Conservation (phyloP, 768 basidiomycete genomes). For the Obba rivulosa region DNA sequence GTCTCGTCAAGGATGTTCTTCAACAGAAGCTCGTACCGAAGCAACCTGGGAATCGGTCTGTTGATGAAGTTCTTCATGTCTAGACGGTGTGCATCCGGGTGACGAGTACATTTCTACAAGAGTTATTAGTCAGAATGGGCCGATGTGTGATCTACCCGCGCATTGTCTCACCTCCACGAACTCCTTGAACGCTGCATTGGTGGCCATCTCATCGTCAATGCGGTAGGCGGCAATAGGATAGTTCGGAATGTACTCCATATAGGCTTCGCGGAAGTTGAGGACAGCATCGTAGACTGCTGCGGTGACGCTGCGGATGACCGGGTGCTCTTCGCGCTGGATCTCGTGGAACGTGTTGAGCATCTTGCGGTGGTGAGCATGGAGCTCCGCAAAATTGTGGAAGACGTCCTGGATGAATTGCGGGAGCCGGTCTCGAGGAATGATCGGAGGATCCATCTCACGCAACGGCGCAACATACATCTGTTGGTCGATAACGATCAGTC, state of each 20-base stretch:
- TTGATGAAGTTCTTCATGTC: slow-evolving; percentile 94
- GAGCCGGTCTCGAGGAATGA: slow-evolving; percentile 66
- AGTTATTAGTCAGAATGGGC: not conserved
- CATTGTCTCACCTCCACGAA: slow-evolving; percentile 68
- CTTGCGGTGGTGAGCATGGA: slow-evolving; percentile 68
- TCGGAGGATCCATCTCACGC: slow-evolving; percentile 65
- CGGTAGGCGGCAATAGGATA: slow-evolving; percentile 88
- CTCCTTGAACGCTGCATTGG: slow-evolving; percentile 71
- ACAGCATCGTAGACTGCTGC: slow-evolving; percentile 85
- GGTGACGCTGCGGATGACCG: slow-evolving; percentile 71
- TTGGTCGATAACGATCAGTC: not conserved
- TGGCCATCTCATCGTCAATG: slow-evolving; percentile 83
- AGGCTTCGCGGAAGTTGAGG: slow-evolving; percentile 87
- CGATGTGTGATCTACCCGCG: not conserved
- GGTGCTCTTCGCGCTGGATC: slow-evolving; percentile 85
- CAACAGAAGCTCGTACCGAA: slow-evolving; percentile 85
- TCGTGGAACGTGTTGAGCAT: slow-evolving; percentile 79
- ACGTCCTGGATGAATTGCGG: slow-evolving; percentile 80
- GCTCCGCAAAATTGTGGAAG: slow-evolving; percentile 81
- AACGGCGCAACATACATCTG: slow-evolving; percentile 83
- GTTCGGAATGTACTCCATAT: slow-evolving; percentile 90
- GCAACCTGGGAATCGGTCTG: slow-evolving; percentile 83
- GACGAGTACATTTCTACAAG: slow-evolving; percentile 44
- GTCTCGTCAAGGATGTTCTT: slow-evolving; percentile 77
- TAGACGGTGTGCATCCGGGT: slow-evolving; percentile 72